Conservation (phyloP, 2,329 filamentous ascomycete genomes). For the Colletotrichum sp. region DNA sequence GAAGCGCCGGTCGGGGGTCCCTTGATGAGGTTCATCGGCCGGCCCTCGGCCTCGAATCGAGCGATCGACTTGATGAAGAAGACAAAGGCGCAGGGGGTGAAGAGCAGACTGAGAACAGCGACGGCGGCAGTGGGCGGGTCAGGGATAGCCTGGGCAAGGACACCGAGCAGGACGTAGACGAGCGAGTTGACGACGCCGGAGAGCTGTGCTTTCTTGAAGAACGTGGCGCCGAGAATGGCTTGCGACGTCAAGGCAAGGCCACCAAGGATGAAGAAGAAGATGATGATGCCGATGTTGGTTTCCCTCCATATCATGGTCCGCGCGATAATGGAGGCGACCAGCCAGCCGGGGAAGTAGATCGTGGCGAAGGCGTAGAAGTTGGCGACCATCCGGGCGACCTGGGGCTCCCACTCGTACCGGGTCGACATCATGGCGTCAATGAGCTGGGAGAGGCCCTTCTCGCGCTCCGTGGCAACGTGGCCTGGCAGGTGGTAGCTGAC, state of each 20-base stretch:
- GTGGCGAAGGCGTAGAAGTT: conserved; percentile 72
- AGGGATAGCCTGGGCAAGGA: conserved; percentile 79
- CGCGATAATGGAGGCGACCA: conserved; percentile 66
- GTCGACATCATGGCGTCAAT: conserved; percentile 78
- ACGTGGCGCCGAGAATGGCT: conserved; percentile 79
- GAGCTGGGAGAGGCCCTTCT: conserved; percentile 73
- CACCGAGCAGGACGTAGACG: conserved; percentile 74
- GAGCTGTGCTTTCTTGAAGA: conserved; percentile 87
- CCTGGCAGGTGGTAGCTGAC: conserved; percentile 76
- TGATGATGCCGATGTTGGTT: conserved; percentile 68
- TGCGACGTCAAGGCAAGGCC: conserved; percentile 81
- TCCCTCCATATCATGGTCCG: conserved; percentile 66
- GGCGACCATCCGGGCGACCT: conserved; percentile 50
- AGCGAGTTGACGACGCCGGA: conserved; percentile 83
- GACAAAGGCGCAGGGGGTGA: conserved; percentile 87
- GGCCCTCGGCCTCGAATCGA: conserved; percentile 71
- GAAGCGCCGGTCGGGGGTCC: conserved; percentile 70
- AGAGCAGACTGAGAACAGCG: conserved; percentile 74
- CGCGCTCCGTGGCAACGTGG: conserved; percentile 72
- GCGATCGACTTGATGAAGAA: conserved; percentile 80
- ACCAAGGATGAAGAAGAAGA: conserved; percentile 75
- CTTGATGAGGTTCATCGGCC: conserved; percentile 64
- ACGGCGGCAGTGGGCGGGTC: conserved; percentile 68
- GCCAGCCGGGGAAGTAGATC: conserved; percentile 58
- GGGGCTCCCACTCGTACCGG: conserved; percentile 54